Percentiles rank a stretch among this genome's conserved stretches.
These are phyloP conservation scores for Tuctoria greenei DNA, from an alignment of 176 grass and related monocot genomes.

Conservation along the genomic window DNA sequence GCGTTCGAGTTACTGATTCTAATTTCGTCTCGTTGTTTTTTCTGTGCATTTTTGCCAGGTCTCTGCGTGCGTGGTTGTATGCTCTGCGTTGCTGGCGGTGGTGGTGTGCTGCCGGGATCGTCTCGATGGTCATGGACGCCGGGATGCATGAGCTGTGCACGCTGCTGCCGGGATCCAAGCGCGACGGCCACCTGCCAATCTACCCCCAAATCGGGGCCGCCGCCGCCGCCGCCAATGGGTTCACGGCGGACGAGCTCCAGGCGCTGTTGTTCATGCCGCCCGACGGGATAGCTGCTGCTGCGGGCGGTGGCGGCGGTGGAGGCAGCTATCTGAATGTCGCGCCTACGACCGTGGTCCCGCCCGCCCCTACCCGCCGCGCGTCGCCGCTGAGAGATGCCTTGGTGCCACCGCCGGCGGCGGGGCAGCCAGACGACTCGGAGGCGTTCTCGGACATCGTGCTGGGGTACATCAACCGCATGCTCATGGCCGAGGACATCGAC, in stretches of 20 bases:
- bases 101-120: neutral
- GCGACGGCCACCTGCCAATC: conserved; percentile 33
- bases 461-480: conserved; percentile 76
- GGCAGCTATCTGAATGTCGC: conserved; percentile 36
- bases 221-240: conserved; percentile 13
- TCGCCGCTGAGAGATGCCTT: conserved; percentile 28
- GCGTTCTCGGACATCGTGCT: conserved; percentile 84
- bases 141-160: conserved; percentile 43
- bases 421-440: conserved; percentile 61
- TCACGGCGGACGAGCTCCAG: conserved; percentile 44
- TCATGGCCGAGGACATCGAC: conserved; percentile 96
- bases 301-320: conserved; percentile 4
- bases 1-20: neutral
- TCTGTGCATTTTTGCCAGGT: conserved; percentile 28
- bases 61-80: conserved; percentile 8
- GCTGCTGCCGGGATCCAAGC: conserved; percentile 45
- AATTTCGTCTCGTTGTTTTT: conserved; percentile 5
- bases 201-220: conserved; percentile 43
- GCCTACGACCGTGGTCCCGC: neutral
- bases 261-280: conserved; percentile 29
- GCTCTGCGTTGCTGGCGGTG: conserved; percentile 4
- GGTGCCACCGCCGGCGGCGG: neutral
- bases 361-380: neutral
- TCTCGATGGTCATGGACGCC: conserved; percentile 69
- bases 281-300: conserved; percentile 15